These are phyloP conservation scores for Cryptococcus amylolentus DNA, from an alignment of 1,284 basidiomycete species.

Conservation along the genomic window DNA sequence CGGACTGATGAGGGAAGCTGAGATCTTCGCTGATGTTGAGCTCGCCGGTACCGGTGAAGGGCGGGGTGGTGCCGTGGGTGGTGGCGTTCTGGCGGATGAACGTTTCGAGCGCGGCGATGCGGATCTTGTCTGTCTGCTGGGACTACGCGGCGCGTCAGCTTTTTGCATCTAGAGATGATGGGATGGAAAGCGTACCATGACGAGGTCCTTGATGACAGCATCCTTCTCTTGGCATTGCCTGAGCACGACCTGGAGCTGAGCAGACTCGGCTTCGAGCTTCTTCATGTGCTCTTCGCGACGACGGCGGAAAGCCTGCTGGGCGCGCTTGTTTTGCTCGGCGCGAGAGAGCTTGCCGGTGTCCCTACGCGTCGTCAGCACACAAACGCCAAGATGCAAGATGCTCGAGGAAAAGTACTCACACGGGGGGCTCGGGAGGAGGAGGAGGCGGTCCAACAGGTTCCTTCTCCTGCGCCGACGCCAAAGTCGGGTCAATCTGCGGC, in stretches of 20 bases:
- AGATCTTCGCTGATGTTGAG: slow-evolving; percentile 7
- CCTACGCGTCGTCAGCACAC: not conserved
- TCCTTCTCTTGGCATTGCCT: slow-evolving; percentile 29
- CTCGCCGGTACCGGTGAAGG: slow-evolving; percentile 10
- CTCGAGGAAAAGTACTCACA: not conserved
- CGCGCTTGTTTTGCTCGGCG: slow-evolving; percentile 48
- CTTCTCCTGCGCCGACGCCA: not conserved
- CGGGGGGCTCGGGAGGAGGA: not conserved
- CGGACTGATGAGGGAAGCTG: not conserved
- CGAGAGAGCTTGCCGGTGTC: slow-evolving; percentile 20
- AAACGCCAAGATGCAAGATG: not conserved
- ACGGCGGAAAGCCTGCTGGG: slow-evolving; percentile 46
- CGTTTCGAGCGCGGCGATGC: slow-evolving; percentile 14
- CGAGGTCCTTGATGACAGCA: slow-evolving; percentile 22
- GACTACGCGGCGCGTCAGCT: slow-evolving; percentile 3
- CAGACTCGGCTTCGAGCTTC: slow-evolving; percentile 37
- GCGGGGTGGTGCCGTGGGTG: not conserved
- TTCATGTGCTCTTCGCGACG: slow-evolving; percentile 47
- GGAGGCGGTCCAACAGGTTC: not conserved
- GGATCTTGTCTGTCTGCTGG: slow-evolving; percentile 19
- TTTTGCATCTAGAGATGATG: not conserved
- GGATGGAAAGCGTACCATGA: slow-evolving; percentile 26
- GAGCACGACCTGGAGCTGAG: slow-evolving; percentile 24
- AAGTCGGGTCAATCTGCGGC: slow-evolving; percentile 1
- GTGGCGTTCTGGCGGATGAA: slow-evolving; percentile 4